phyloP scores from a whole-genome alignment of 1,284 basidiomycete species.

The Apiotrichum montevideense region DNA sequence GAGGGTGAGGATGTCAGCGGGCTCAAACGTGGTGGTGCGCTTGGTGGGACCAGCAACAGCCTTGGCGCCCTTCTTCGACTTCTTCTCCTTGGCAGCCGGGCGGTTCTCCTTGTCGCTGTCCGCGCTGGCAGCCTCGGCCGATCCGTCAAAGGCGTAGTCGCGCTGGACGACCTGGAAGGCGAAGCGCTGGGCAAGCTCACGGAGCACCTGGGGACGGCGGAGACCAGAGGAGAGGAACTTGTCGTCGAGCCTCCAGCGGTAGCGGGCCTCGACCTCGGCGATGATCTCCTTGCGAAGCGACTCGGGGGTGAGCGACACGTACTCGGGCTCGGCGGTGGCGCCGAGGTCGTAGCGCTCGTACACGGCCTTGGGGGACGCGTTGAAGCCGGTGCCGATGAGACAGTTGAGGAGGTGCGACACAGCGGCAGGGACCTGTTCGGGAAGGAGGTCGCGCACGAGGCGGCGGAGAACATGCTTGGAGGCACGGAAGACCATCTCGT shows the following conservation, averaged over 20 bases:
- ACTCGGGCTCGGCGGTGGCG: conserved; percentile 35
- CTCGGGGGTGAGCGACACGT: conserved; percentile 51
- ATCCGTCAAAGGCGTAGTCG: conserved; percentile 47
- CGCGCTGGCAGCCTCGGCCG: conserved; percentile 22
- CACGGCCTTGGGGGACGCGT: conserved; percentile 46
- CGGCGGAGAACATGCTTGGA: conserved; percentile 52
- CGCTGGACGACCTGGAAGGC: conserved; percentile 54
- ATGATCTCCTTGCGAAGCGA: conserved; percentile 46
- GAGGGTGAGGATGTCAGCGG: conserved; percentile 52
- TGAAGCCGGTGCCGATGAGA: conserved; percentile 50
- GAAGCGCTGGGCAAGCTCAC: conserved; percentile 51
- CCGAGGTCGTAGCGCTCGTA: conserved; percentile 42
- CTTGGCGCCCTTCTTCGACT: conserved; percentile 38
- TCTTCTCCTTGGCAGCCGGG: conserved; percentile 28
- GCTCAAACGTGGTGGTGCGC: conserved; percentile 48
- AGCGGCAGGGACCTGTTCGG: conserved; percentile 45
- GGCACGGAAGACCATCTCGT: conserved; percentile 55
- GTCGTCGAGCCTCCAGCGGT: conserved; percentile 50
- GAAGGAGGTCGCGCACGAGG: conserved; percentile 42
- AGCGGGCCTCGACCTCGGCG: conserved; percentile 48
- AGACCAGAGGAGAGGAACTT: conserved; percentile 43
- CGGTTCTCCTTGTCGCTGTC: conserved; percentile 31
- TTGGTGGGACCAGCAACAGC: conserved; percentile 8
- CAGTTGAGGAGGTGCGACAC: conserved; percentile 58
- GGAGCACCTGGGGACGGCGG: conserved; percentile 49